Evolutionary conservation across 1,284 basidiomycete genomes (phyloP).

Genomic region (Leccinum fallax): DNA sequence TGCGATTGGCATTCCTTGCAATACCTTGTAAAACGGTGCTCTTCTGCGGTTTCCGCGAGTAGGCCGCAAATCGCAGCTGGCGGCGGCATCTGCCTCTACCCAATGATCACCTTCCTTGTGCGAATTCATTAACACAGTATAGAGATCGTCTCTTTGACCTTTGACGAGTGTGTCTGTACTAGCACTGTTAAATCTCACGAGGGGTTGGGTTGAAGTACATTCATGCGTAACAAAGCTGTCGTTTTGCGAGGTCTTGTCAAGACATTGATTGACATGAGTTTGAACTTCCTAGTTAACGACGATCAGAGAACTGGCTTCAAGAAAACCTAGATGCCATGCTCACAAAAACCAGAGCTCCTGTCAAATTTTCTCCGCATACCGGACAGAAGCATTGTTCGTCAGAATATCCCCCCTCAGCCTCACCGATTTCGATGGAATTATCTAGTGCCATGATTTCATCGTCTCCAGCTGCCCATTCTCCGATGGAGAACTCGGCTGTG

Average conservation of each 20-base stretch:
- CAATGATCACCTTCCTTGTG: slow-evolving; percentile 80
- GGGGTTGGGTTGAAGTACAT: neutral
- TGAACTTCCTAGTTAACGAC: slow-evolving; percentile 43
- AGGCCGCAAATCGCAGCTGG: slow-evolving; percentile 50
- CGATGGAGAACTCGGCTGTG: slow-evolving; percentile 25
- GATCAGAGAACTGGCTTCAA: neutral
- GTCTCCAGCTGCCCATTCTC: slow-evolving; percentile 64
- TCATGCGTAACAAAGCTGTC: neutral
- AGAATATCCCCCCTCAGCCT: slow-evolving; percentile 2
- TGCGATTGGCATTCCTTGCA: slow-evolving; percentile 96
- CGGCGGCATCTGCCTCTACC: slow-evolving; percentile 71
- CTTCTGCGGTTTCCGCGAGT: slow-evolving; percentile 64
- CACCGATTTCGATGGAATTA: slow-evolving; percentile 24
- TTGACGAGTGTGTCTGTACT: slow-evolving; percentile 8
- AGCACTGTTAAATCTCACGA: slow-evolving; percentile 2
- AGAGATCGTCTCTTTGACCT: slow-evolving; percentile 47
- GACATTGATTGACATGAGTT: slow-evolving; percentile 53
- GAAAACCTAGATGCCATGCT: slow-evolving; percentile 12
- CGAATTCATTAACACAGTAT: slow-evolving; percentile 83
- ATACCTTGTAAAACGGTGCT: slow-evolving; percentile 94
- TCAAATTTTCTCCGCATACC: slow-evolving; percentile 40
- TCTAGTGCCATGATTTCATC: slow-evolving; percentile 50
- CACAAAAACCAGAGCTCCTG: slow-evolving; percentile 34
- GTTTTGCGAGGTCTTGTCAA: slow-evolving; percentile 36
- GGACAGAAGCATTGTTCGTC: slow-evolving; percentile 36